Conservation (phyloP, 768 basidiomycete genomes). For the Pisolithus albus region DNA sequence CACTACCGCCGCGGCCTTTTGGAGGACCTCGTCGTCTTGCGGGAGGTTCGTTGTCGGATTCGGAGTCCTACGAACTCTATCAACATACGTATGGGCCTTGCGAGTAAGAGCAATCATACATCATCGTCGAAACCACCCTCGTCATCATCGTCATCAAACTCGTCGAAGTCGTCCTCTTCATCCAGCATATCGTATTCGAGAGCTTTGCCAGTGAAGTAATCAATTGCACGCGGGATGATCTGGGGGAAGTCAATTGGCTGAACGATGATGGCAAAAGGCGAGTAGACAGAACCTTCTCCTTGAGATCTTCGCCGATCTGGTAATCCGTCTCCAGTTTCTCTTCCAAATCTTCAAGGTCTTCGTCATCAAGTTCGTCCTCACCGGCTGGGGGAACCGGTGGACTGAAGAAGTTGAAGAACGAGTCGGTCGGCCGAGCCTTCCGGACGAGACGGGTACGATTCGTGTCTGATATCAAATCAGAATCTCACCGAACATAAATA, state of each 20-base stretch:
- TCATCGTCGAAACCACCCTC: constrained; percentile 56
- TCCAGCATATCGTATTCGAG: constrained; percentile 68
- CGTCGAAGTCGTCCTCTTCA: constrained; percentile 56
- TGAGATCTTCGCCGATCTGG: constrained; percentile 96
- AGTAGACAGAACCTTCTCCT: constrained; percentile 70
- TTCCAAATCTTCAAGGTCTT: constrained; percentile 85
- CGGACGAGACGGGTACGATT: constrained; percentile 76
- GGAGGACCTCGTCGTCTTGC: constrained; percentile 51
- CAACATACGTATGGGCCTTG: constrained; percentile 10
- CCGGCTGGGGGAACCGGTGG: constrained; percentile 71
- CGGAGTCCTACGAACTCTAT: constrained; percentile 46
- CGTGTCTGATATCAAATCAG: constrained; percentile 45
- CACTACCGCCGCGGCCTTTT: constrained; percentile 47
- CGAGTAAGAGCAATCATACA: constrained; percentile 30
- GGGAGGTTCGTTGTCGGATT: constrained; percentile 60
- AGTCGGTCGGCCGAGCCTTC: constrained; percentile 86
- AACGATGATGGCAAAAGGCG: not conserved
- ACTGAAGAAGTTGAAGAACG: constrained; percentile 98
- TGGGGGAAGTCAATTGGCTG: constrained; percentile 23
- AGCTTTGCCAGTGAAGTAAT: constrained; percentile 97
- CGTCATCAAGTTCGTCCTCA: constrained; percentile 70
- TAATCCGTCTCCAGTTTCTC: constrained; percentile 94
- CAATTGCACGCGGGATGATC: constrained; percentile 92
- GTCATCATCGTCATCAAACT: constrained; percentile 44
- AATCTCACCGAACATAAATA: not conserved